Evolutionary conservation across 1,284 basidiomycete genomes (phyloP), one percentile per base, ranked within the genome.

Genomic region (Apiotrichum porosum): DNA sequence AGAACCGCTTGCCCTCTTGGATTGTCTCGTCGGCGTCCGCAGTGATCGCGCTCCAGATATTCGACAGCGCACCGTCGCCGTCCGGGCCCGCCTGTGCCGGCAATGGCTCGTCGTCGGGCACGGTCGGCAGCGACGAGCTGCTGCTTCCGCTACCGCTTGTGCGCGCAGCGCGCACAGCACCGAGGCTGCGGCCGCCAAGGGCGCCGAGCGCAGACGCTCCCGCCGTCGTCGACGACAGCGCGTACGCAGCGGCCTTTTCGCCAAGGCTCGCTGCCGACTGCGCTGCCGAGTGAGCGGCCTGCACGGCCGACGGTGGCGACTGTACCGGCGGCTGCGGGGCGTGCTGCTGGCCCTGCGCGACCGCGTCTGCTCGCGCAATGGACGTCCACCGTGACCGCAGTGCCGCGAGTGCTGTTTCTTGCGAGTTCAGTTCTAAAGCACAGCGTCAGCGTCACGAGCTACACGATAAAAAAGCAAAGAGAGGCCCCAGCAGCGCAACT

Each of bases 321-420:
- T 28, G 26, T 12, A 12, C 6, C 26, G 26, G 26, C 12, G 26
- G 26, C 26, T 6, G 12, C 26, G 26, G 6, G 8, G 26, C 26
- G 6, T 12, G 8, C 12, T 28, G 26, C 12, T 12, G 8, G 6
- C 12, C 8, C 26, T 28, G 26, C 24, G 47, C 32, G 26, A 43
- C 21, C 4, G 31, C 23, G 35, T 51, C 38, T 9, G 42, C 19
- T 10, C 58, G 54, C 30, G 66, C 60, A 17, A 69, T 58, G 8
- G 57, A 37, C 2, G 62, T 63, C 64, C 64, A 71, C 12, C 57
- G 58, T 1, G 57, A 38, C 31, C 66, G 67, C 19, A 71, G 63
- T 15, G 51, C 35, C 5, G 54, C 45, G 36, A 71, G 62, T 5
- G 66, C 57, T 5, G 57, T 35, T 46, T 71, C 65, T 44, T 71